Base-by-base conservation (phyloP, 768 basidiomycete genomes). In the Lentinula boryana region DNA sequence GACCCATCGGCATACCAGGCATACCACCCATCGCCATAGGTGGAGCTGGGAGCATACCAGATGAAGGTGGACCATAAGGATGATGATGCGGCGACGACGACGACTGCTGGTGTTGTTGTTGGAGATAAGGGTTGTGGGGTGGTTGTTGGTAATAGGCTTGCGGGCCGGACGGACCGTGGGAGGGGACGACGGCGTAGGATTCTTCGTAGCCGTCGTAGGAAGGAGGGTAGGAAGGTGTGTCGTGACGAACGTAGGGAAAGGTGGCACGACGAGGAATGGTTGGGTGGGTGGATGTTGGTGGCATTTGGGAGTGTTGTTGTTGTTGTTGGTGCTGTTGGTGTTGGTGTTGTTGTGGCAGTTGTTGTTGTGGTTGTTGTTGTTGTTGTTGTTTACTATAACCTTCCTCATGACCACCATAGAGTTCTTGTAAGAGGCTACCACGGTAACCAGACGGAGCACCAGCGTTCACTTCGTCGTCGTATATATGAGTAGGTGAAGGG, bases 241-340 rank as follows among this genome's bases (percentile, higher is more conserved):
- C 90, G 65, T 89, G 87, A 46, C 88, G 81, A 56, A 88, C 87
- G 68, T 85, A 87, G 50, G 90, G 90, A 72, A 84, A 91, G 0
- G 90, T 91, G 1, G 86, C 85, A 62, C 90, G 80, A 53, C 90
- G 87, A 58, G 74, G 71, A 63, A 78, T 73, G 51, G 78, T 69
- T 66, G 81, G 78, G 63, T 86, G 84, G 73, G 69, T 2, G 72
- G 75, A 2, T 69, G 72, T 38, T 70, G 70, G 27, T 75, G 78
- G 78, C 12, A 70, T 68, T 40, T 71, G 69, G 18, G 70, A 68
- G 63, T 72, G 63, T 58, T 70, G 70, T 31, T 75, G 78, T 5
- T 74, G 73, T 46, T 78, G 78, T 15, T 71, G 69, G 38, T 71
- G 73, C 46, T 78, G 78, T 13, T 71, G 69, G 40, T 71, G 69